A percentile compares a stretch with the other conserved stretches of the same genome.
Conservation (phyloP, 2,329 filamentous ascomycete genomes). For the Blastomyces parvus region DNA sequence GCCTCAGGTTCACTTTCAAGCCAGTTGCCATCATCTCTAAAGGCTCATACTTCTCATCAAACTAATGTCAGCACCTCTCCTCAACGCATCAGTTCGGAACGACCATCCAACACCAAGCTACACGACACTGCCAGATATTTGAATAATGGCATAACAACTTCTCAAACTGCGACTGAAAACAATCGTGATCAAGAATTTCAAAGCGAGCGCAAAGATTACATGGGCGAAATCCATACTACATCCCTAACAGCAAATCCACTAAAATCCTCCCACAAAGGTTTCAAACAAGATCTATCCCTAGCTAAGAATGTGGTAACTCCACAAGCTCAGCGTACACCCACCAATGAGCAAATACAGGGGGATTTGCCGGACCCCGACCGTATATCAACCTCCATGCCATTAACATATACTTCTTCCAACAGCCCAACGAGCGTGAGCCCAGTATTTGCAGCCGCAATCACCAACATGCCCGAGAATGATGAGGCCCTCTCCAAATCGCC, state of each 20-base stretch:
- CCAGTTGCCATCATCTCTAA: background rate
- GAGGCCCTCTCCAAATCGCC: background rate
- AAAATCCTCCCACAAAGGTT: background rate
- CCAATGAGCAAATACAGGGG: background rate
- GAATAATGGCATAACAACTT: background rate
- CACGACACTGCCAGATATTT: background rate
- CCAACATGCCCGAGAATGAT: too few relatives aligned
- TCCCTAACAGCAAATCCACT: background rate
- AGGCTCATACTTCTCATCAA: background rate
- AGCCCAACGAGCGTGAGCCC: background rate
- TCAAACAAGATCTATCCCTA: background rate
- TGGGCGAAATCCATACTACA: too few relatives aligned
- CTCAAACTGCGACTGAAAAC: background rate
- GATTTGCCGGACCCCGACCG: background rate
- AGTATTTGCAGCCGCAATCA: background rate
- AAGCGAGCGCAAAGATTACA: background rate
- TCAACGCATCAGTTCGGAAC: background rate
- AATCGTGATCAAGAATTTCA: background rate
- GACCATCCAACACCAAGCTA: background rate
- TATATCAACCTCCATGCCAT: constrained; percentile 5
- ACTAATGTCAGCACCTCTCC: background rate
- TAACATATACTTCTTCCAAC: background rate
- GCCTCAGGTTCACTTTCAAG: background rate
- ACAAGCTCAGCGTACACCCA: background rate
- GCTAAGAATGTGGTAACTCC: background rate